Evolutionary conservation across 2,329 filamentous ascomycete species (phyloP).

Genomic region (Didymella pinodella): DNA sequence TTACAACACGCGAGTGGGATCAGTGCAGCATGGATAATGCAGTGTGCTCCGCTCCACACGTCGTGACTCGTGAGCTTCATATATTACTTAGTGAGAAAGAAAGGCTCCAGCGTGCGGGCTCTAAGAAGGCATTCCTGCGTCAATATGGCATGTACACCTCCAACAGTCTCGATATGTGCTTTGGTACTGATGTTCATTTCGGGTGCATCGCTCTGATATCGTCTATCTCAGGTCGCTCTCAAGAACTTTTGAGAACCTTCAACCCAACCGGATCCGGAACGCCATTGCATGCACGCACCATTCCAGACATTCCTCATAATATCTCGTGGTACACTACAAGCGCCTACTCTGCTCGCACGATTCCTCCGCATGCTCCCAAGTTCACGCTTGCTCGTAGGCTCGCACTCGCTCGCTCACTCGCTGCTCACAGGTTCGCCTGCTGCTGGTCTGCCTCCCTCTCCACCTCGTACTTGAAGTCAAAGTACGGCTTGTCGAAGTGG

Average conservation of each 20-base stretch:
- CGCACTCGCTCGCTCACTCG: background rate
- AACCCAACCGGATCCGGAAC: slow-evolving; percentile 38
- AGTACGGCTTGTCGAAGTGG: slow-evolving; percentile 98
- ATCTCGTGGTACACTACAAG: slow-evolving; percentile 20
- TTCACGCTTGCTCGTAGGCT: slow-evolving; percentile 38
- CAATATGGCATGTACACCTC: background rate
- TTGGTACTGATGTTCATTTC: slow-evolving; percentile 16
- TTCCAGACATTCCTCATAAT: slow-evolving; percentile 33
- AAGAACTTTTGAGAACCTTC: slow-evolving; percentile 35
- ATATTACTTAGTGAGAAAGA: background rate
- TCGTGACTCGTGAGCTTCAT: background rate
- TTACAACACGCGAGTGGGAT: background rate
- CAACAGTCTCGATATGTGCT: background rate
- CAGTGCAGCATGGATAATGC: background rate
- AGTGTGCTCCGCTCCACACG: background rate
- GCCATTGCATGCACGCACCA: slow-evolving; percentile 50
- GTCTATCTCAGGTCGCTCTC: slow-evolving; percentile 29
- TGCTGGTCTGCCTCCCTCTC: slow-evolving; percentile 73
- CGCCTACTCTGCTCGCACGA: slow-evolving; percentile 1
- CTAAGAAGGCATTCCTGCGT: no score
- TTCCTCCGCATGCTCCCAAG: slow-evolving; percentile 26
- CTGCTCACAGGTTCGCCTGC: slow-evolving; percentile 18
- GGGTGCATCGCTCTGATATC: slow-evolving; percentile 21
- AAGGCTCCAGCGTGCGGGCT: background rate
- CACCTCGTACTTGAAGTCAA: slow-evolving; percentile 98